Base-by-base conservation (phyloP, 1,284 basidiomycete species). In the Malassezia sp. region DNA sequence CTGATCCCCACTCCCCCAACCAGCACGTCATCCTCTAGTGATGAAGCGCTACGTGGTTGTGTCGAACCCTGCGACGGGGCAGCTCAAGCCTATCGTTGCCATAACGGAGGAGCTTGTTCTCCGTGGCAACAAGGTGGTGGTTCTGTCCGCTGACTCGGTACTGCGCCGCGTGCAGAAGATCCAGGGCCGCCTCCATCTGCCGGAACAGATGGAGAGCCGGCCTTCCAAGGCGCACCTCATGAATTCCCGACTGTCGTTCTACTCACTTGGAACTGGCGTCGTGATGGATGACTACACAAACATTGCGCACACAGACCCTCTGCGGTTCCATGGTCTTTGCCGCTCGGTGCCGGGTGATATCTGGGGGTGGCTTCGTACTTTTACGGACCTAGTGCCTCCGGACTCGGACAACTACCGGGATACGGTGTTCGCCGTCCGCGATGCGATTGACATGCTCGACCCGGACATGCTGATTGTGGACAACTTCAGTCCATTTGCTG, bases 391-490 rank as follows among this genome's bases (percentile, higher is more conserved):
- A 6, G 50, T 47, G 8, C 45, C 45, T n/a, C 45, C 41, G 11
- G 26, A 18, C 5, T 34, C 50, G 12, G 27, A 44, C 10, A 44
- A 52, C 27, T 56, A 56, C 26, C 46, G 49, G 15, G 52, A 52
- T 6, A 43, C 53, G 1, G 59, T 57, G 3, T 52, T 47, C 10
- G 15, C 23, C 2, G 51, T 60, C 15, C 47, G 52, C 18, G 52
- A 60, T 20, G 38, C 49, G 10, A 31, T 58, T 26, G 47, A 51
- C 23, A 28, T 50, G 24, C 24, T 56, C 14, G 52, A 58, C 3
- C 53, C 59, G n/a, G 56, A 60, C 30, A 50, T 60, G 53, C 42
- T 59, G 17, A 54, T 53, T 18, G 58, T 59, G 17, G 60, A 62
- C 21, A 54, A 50, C n/a, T 54, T 62, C 9, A 60, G 58, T 5